phyloP scores from a whole-genome alignment of 139 green algal genomes.

The Astrephomene gubernaculifera region DNA sequence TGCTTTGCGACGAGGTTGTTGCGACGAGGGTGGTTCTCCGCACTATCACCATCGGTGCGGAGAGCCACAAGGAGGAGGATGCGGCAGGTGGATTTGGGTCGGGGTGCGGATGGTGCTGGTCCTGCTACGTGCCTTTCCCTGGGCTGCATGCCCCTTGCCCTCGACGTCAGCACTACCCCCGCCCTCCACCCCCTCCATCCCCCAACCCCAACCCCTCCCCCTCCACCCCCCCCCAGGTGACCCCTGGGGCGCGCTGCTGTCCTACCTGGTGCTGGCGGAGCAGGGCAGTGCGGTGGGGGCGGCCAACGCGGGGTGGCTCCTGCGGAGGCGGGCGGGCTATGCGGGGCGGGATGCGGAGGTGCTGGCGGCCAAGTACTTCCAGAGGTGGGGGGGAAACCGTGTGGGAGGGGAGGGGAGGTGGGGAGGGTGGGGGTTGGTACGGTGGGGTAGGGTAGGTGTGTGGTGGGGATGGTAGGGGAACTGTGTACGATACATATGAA shows the following conservation, averaged over 20 bases:
- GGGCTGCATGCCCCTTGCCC: not conserved
- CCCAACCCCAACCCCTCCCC: not conserved
- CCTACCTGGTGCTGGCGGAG: conserved; percentile 62
- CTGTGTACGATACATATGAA: too few relatives aligned
- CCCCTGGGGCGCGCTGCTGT: conserved; percentile 51
- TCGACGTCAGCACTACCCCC: not conserved
- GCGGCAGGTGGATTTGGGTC: too few relatives aligned
- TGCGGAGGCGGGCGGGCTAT: conserved; percentile 38
- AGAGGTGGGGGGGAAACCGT: conserved; percentile 29
- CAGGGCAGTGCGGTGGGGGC: conserved; percentile 55
- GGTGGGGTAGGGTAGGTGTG: too few relatives aligned
- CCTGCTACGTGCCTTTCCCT: not conserved
- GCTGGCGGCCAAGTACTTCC: conserved; percentile 28
- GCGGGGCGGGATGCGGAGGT: not conserved
- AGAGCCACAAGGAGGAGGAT: too few relatives aligned
- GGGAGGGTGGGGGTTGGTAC: too few relatives aligned
- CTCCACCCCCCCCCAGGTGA: conserved; percentile 34
- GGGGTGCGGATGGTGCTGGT: too few relatives aligned
- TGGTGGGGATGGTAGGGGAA: too few relatives aligned
- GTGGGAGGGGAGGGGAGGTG: too few relatives aligned
- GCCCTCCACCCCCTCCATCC: not conserved
- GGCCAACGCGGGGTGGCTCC: conserved; percentile 66
- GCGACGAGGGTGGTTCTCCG: too few relatives aligned
- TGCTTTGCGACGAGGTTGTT: too few relatives aligned
- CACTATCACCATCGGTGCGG: too few relatives aligned